phyloP scores from a whole-genome alignment of 495 filamentous ascomycete species.

The Penicillium crystallinum region DNA sequence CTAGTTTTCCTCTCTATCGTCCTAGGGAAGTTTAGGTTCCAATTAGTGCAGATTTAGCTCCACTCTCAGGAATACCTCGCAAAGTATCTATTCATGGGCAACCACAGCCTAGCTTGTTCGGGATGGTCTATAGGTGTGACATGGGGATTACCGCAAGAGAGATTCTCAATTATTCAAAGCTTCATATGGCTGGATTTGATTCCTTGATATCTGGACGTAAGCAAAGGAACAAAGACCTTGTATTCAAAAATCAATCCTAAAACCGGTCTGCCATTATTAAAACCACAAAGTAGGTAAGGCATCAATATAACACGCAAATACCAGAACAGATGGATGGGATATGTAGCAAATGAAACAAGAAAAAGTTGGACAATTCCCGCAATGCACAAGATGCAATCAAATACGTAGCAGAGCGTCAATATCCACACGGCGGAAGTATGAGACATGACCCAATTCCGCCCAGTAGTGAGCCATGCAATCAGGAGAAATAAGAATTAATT shows the following conservation, averaged over 20 bases:
- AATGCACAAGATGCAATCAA: conserved; percentile 7
- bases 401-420: conserved; percentile 71
- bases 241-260: not conserved
- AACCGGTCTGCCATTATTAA: not conserved
- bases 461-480: conserved; percentile 79
- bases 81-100: not conserved
- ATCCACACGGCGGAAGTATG: conserved; percentile 72
- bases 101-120: not conserved
- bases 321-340: conserved; percentile 3
- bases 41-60: conserved; percentile 4
- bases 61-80: not conserved
- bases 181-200: not conserved
- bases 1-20: not conserved
- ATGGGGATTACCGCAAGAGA: not conserved
- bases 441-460: conserved; percentile 72
- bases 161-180: not conserved
- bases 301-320: not conserved
- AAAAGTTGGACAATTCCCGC: not conserved
- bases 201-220: too few relatives aligned
- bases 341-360: not conserved
- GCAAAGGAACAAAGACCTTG: too few relatives aligned
- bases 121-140: not conserved
- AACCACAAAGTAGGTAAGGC: not conserved
- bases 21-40: conserved; percentile 1
- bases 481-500: conserved; percentile 74